Evolutionary conservation across 164 flowering plant genomes (phyloP).

Genomic region (Cinnamomum chago): DNA sequence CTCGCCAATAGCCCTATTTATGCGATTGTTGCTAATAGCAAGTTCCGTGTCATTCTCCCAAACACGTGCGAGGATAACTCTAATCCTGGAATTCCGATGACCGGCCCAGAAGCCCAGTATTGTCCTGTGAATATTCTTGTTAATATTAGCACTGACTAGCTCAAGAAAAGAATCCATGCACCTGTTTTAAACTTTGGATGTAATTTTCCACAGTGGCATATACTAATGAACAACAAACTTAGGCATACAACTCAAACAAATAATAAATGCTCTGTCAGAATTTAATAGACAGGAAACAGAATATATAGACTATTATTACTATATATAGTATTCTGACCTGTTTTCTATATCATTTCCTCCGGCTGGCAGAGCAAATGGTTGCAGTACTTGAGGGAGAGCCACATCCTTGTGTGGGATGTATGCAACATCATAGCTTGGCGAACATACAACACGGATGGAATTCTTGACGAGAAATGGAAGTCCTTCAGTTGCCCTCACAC

Average conservation of each 20-base stretch:
- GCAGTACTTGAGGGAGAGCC: constrained; percentile 97
- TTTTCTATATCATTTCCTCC: constrained; percentile 92
- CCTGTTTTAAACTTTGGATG: not conserved
- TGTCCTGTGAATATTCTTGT: constrained; percentile 58
- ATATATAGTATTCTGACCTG: constrained; percentile 37
- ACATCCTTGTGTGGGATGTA: constrained; percentile 98
- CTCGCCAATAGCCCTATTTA: constrained; percentile 77
- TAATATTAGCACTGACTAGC: not conserved
- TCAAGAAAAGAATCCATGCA: not conserved
- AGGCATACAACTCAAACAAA: not conserved
- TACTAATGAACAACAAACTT: not conserved
- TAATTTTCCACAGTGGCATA: not conserved
- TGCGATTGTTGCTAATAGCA: constrained; percentile 71
- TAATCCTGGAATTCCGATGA: constrained; percentile 85
- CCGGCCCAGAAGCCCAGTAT: constrained; percentile 97
- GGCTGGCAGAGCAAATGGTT: constrained; percentile 95
- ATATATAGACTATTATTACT: not conserved
- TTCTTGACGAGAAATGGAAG: constrained; percentile 77
- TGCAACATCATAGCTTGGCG: constrained; percentile 95
- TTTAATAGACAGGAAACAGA: not conserved
- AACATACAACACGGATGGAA: constrained; percentile 87
- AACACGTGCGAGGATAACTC: constrained; percentile 85
- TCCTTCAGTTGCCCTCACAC: constrained; percentile 96
- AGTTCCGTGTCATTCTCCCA: constrained; percentile 99
- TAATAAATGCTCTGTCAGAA: not conserved